These are phyloP conservation scores for Trichoderma koningiopsis DNA, from an alignment of 2,329 filamentous ascomycete species.

Conservation along the genomic window DNA sequence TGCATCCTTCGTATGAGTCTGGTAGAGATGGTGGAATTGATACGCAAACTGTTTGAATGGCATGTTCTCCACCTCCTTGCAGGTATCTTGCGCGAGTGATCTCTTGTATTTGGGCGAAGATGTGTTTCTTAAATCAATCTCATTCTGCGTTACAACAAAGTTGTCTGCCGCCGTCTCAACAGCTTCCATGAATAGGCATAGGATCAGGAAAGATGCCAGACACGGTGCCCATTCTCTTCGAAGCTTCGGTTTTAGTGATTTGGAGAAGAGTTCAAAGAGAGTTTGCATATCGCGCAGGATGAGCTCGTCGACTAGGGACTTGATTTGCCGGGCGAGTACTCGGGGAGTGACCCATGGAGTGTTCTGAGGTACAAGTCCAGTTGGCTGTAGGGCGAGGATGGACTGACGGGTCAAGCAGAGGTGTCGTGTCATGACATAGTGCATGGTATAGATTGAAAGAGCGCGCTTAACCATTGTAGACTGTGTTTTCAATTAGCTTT, in stretches of 20 bases:
- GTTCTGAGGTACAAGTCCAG: slow-evolving; percentile 48
- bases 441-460: slow-evolving; percentile 57
- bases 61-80: slow-evolving; percentile 57
- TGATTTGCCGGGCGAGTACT: slow-evolving; percentile 59
- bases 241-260: slow-evolving; percentile 57
- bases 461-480: slow-evolving; percentile 56
- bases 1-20: slow-evolving; percentile 56
- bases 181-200: slow-evolving; percentile 62
- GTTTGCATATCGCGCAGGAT: slow-evolving; percentile 53
- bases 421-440: slow-evolving; percentile 59
- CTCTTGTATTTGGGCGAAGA: slow-evolving; percentile 43
- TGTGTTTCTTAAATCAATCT: slow-evolving; percentile 48
- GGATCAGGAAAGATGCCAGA: slow-evolving; percentile 57
- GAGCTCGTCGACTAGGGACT: slow-evolving; percentile 58
- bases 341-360: slow-evolving; percentile 52
- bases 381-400: slow-evolving; percentile 45
- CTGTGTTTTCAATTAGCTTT: slow-evolving; percentile 31
- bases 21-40: slow-evolving; percentile 62
- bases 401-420: slow-evolving; percentile 53
- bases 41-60: slow-evolving; percentile 63
- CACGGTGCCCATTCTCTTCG: slow-evolving; percentile 59
- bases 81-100: slow-evolving; percentile 49
- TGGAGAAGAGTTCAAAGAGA: slow-evolving; percentile 56
- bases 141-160: slow-evolving; percentile 55
- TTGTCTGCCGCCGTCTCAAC: slow-evolving; percentile 56